Evolutionary conservation across 2,329 filamentous ascomycete species (phyloP), one percentile per base, ranked within the genome.

Genomic region (Cladosporium sp.): DNA sequence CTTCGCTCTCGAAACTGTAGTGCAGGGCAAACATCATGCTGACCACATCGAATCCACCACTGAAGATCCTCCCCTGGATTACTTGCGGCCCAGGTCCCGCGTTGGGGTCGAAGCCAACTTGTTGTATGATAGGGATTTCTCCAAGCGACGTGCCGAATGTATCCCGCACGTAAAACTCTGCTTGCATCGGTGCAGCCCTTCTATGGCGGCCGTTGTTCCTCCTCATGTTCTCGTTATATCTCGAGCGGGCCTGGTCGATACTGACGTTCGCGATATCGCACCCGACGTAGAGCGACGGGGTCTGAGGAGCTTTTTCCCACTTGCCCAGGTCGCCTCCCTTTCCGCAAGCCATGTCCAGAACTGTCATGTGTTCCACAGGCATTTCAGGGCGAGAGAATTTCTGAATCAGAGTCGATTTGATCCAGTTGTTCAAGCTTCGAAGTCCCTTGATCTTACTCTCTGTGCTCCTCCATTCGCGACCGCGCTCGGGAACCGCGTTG

Each of bases 1-100:
- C 81, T 69, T 98, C 92, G 49, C 78, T 89, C 74, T 97, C 93
- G 62, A 97, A 98, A 5, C 93, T 91, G 69, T 98, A 98, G 73
- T 98, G 93, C 84, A 98, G 93, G 64, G 90, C 95, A 70, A 98
- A 98, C 93, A 98, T 98, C 82, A 95, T 95, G 66, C 86, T 90
- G 58, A 98, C 92, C 40, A 97, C 87, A 67, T 98, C 93, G 63
- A 97, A 98, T 3, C 75, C 75, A 38, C 92, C 91, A 52, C 86
- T 86, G 49, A 82, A 82, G 56, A 81, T 80, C 72, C 80, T 84
- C 37, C 82, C 84, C 70, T 83, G 87, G 73, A 74, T 74, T 61
- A 79, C 75, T 33, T 77, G 70, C 1, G 72, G 69, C 28, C 76
- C 77, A 0, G 75, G 87, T 63, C 74, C 84, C 11, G 78, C 81